Conservation (phyloP, 2,329 filamentous ascomycete species). For the Alternaria novae-zelandiae region DNA sequence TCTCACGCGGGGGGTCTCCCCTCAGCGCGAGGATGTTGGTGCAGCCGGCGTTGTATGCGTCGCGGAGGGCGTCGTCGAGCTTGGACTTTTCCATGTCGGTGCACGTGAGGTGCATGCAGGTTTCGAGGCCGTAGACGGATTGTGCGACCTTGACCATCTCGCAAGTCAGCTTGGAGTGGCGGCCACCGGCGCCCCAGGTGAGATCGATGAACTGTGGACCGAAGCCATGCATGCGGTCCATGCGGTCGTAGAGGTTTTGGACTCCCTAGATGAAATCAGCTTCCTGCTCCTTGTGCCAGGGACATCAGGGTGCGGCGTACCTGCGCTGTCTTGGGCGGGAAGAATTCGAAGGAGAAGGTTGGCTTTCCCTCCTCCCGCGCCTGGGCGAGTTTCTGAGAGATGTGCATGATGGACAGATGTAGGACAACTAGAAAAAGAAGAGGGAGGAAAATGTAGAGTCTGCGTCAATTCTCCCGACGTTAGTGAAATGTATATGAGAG, state of each 20-base stretch:
- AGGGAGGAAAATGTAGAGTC: not conserved
- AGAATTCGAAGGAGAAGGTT: constrained; percentile 99
- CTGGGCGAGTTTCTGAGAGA: constrained; percentile 87
- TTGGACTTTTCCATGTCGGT: constrained; percentile 96
- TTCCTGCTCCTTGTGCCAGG: not conserved
- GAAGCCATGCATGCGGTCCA: constrained; percentile 97
- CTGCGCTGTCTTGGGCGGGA: constrained; percentile 95
- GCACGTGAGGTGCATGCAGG: constrained; percentile 98
- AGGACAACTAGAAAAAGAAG: constrained; percentile 2
- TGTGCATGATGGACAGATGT: constrained; percentile 75
- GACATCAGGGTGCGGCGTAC: constrained; percentile 32
- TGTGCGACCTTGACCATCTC: constrained; percentile 98
- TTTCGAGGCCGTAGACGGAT: constrained; percentile 93
- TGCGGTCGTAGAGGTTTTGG: constrained; percentile 98
- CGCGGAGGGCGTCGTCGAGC: constrained; percentile 84
- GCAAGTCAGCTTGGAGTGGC: constrained; percentile 87
- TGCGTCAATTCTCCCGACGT: constrained; percentile 7
- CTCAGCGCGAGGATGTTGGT: constrained; percentile 95
- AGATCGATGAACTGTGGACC: constrained; percentile 97
- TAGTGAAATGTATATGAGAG: constrained; percentile 4
- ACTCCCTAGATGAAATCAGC: constrained; percentile 66
- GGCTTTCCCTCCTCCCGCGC: constrained; percentile 79
- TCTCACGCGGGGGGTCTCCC: constrained; percentile 90
- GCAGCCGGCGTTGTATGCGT: constrained; percentile 92
- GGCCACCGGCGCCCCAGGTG: constrained; percentile 96